phyloP scores from a whole-genome alignment of 2,329 filamentous ascomycete species.

The Sporothrix phasma region DNA sequence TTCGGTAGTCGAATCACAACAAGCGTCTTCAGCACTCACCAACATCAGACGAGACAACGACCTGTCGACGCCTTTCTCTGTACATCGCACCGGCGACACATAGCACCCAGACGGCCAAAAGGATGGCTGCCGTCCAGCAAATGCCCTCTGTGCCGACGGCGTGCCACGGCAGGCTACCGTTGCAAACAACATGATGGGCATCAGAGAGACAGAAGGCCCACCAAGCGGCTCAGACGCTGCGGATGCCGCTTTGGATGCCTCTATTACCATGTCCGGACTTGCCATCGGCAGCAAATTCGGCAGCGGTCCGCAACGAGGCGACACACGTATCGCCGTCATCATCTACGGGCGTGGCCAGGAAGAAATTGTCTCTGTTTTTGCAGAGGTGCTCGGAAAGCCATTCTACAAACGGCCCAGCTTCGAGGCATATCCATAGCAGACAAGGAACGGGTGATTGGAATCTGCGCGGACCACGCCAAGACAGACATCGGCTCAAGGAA shows the following conservation, averaged over 20 bases:
- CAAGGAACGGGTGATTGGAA: conserved; percentile 57
- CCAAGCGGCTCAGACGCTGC: not conserved
- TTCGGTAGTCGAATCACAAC: not conserved
- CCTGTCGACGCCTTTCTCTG: not conserved
- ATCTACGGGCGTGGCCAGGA: conserved; percentile 64
- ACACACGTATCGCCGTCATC: conserved; percentile 52
- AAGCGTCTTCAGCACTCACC: not conserved
- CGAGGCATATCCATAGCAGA: conserved; percentile 44
- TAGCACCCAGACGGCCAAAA: not conserved
- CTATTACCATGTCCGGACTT: conserved; percentile 14
- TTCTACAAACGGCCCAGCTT: conserved; percentile 50
- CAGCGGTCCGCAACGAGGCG: conserved; percentile 41
- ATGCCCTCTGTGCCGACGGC: conserved; percentile 20
- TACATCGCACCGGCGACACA: not conserved
- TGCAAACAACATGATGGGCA: not conserved
- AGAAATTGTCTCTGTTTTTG: conserved; percentile 62
- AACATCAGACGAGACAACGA: not conserved
- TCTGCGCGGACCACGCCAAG: conserved; percentile 48
- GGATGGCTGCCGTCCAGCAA: conserved; percentile 21
- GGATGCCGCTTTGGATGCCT: conserved; percentile 20
- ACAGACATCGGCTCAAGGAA: conserved; percentile 49
- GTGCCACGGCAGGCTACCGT: not conserved
- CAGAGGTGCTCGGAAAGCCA: conserved; percentile 68
- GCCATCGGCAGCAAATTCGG: conserved; percentile 33
- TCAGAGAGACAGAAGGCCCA: conserved; percentile 10